Conservation (phyloP, 805 yeast species). For the Kodamaea laetipori region DNA sequence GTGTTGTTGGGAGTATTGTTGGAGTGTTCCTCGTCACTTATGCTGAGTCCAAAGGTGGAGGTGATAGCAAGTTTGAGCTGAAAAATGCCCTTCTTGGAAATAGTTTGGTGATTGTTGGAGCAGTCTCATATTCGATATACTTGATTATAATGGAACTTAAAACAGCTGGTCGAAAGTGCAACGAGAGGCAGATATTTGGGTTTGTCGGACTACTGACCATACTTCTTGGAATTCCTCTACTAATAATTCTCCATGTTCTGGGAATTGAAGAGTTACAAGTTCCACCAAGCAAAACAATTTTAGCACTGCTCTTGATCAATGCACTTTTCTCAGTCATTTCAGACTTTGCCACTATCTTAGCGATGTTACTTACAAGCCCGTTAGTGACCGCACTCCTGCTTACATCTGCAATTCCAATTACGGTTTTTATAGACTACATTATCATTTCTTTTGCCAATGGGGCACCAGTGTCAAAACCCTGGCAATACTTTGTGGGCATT, state of each 20-base stretch:
- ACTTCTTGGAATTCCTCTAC: slow-evolving; percentile 41
- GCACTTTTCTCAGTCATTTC: slow-evolving; percentile 51
- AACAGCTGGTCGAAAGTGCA: slow-evolving; percentile 29
- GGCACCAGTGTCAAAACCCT: slow-evolving; percentile 22
- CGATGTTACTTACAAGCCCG: slow-evolving; percentile 56
- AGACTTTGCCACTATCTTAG: slow-evolving; percentile 52
- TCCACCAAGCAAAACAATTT: slow-evolving; percentile 35
- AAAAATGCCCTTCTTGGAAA: slow-evolving; percentile 49
- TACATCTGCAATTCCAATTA: slow-evolving; percentile 54
- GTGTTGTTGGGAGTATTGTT: slow-evolving; percentile 45
- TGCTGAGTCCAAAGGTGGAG: slow-evolving; percentile 30
- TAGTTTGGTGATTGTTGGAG: slow-evolving; percentile 45
- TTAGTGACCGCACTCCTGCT: slow-evolving; percentile 52
- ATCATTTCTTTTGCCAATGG: slow-evolving; percentile 27
- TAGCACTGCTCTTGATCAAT: slow-evolving; percentile 38
- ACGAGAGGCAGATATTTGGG: slow-evolving; percentile 51
- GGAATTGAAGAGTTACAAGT: slow-evolving; percentile 48
- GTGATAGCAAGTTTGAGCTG: slow-evolving; percentile 30
- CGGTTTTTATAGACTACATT: slow-evolving; percentile 51
- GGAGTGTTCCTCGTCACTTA: slow-evolving; percentile 51
- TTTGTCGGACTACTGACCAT: slow-evolving; percentile 47
- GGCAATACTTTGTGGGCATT: slow-evolving; percentile 49
- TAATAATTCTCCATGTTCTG: slow-evolving; percentile 36
- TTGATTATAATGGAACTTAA: slow-evolving; percentile 42
- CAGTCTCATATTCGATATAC: slow-evolving; percentile 49